phyloP scores from a whole-genome alignment of 31 red algal species.

The Porphyra umbilicalis region DNA sequence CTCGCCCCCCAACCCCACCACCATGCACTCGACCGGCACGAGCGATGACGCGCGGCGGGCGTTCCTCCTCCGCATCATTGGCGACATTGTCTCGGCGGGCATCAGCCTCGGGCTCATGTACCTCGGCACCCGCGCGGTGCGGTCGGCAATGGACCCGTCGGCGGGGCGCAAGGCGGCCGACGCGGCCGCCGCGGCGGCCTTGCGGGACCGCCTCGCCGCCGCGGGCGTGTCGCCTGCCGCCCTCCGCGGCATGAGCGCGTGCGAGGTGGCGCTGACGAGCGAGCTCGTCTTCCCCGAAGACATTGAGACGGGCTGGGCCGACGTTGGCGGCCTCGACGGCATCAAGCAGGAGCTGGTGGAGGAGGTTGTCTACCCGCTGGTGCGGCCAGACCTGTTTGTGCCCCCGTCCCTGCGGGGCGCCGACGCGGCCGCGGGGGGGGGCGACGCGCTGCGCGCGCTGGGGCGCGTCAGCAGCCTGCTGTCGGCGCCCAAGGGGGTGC shows the following conservation, averaged over 20 bases:
- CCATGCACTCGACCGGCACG: neutral
- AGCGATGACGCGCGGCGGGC: neutral
- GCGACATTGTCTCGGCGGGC: constrained; percentile 60
- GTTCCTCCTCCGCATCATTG: constrained; percentile 4
- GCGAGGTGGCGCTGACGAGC: constrained; percentile 66
- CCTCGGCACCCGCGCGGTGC: constrained; percentile 43
- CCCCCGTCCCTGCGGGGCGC: neutral
- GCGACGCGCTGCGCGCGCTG: too few species aligned
- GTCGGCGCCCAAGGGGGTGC: constrained; percentile 63
- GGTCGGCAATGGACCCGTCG: constrained; percentile 53
- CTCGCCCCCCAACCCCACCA: neutral
- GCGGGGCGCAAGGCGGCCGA: constrained; percentile 29
- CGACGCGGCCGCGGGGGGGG: neutral
- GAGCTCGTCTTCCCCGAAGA: constrained; percentile 95
- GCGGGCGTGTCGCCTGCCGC: constrained; percentile 43
- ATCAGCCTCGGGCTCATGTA: constrained; percentile 46
- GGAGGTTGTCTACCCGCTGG: constrained; percentile 73
- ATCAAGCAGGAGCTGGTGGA: constrained; percentile 86
- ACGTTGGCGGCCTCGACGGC: constrained; percentile 66
- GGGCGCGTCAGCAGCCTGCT: constrained; percentile 18
- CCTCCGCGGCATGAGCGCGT: constrained; percentile 18
- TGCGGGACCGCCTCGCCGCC: constrained; percentile 21
- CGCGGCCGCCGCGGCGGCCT: constrained; percentile 19
- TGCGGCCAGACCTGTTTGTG: constrained; percentile 78
- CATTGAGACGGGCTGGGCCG: constrained; percentile 52